phyloP scores from a whole-genome alignment of 2,329 filamentous ascomycete genomes.

The Aspergillus fischeri region DNA sequence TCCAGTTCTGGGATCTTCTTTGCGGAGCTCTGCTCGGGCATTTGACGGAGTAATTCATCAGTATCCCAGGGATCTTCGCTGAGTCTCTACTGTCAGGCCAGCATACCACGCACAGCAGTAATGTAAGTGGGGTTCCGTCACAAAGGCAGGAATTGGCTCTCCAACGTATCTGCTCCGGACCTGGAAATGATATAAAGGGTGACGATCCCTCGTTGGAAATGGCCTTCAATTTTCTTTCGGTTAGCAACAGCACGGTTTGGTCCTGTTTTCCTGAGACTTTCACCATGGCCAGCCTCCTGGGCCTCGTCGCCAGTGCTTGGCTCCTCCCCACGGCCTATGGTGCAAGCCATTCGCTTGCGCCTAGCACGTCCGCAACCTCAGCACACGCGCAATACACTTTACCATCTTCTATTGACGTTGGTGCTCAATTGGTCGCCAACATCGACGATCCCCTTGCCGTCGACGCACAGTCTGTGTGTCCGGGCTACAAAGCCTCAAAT shows the following conservation, averaged over 20 bases:
- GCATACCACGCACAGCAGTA: neutral
- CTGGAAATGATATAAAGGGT: neutral
- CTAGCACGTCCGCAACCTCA: conserved; percentile 15
- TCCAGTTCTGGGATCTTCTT: neutral
- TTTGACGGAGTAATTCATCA: neutral
- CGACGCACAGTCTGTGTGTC: conserved; percentile 60
- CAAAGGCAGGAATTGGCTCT: neutral
- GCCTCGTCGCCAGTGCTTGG: conserved; percentile 19
- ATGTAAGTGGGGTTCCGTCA: neutral
- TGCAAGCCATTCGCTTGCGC: conserved; percentile 12
- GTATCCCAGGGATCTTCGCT: neutral
- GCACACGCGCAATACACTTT: conserved; percentile 43
- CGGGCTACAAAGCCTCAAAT: conserved; percentile 54
- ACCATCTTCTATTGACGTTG: conserved; percentile 44
- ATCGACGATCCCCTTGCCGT: conserved; percentile 61
- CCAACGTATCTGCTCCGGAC: neutral
- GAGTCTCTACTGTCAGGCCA: neutral
- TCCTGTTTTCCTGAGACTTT: neutral
- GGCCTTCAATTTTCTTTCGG: neutral
- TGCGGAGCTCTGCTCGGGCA: neutral
- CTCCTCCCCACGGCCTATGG: conserved; percentile 24
- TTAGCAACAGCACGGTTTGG: neutral
- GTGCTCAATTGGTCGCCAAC: conserved; percentile 55
- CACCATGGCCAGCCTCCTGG: conserved; percentile 22
- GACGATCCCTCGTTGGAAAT: neutral